These are phyloP conservation scores for Ceratobasidium sp. DNA, from an alignment of 1,284 basidiomycete species.

Conservation along the genomic window DNA sequence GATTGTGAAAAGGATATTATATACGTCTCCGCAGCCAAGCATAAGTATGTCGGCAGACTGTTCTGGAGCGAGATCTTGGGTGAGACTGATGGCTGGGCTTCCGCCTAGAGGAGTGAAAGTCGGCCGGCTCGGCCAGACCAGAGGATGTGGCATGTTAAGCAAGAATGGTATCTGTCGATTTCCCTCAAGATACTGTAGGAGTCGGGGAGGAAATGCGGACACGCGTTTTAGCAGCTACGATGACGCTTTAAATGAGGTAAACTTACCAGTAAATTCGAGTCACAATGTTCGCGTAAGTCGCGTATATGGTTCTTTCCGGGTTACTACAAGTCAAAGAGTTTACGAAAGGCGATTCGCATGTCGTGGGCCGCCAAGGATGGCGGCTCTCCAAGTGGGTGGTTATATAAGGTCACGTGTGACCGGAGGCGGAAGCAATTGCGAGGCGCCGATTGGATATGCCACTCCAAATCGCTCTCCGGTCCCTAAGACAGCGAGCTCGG, in stretches of 20 bases:
- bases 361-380: too few species aligned
- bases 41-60: constrained; percentile 21
- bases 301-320: too few species aligned
- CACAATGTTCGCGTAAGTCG: too few species aligned
- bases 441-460: constrained; percentile 19
- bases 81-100: neutral
- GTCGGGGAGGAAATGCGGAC: too few species aligned
- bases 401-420: too few species aligned
- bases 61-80: constrained; percentile 29
- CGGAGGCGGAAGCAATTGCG: constrained; percentile 22
- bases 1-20: constrained; percentile 20
- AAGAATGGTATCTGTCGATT: neutral
- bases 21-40: constrained; percentile 7
- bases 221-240: too few species aligned
- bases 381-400: too few species aligned
- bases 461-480: constrained; percentile 35
- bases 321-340: too few species aligned
- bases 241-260: too few species aligned
- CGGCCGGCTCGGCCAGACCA: constrained; percentile 53
- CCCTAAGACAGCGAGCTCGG: constrained; percentile 39
- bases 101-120: constrained; percentile 6
- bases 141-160: constrained; percentile 36
- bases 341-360: too few species aligned
- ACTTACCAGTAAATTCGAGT: too few species aligned
- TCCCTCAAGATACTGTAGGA: too few species aligned